Evolutionary conservation across 805 yeast species (phyloP), one percentile per base, ranked within the genome.

Genomic region (Wickerhamomyces mucosus): DNA sequence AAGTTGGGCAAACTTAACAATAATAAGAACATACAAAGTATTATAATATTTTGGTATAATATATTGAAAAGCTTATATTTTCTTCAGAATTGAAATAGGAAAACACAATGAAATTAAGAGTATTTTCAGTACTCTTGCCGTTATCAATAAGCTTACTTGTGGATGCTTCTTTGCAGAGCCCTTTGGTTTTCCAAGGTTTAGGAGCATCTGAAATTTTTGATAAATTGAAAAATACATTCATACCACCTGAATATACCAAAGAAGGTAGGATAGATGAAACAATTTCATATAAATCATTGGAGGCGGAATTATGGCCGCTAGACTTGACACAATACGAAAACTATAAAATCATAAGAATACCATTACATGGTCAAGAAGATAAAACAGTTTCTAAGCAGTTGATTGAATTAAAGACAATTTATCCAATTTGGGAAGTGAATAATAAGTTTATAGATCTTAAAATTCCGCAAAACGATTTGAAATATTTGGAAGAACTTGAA

Each of bases 361-460:
- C 21, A 4, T 21, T 30, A 20, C 27, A 21, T 12, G 29, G 25
- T 3, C 26, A 23, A 23, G 6, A 15, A 4, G 12, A 15, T 5
- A 23, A 14, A 23, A 23, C 15, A 5, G 33, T 25, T n/a, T 32
- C 30, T 5, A 21, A 15, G 8, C 33, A 34, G 1, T 8, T 28
- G 1, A 7, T 43, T 3, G n/a, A 15, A 18, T 28, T 43, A 24
- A 32, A 37, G 25, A 32, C 17, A 11, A 27, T 34, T 3, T 46
- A 40, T 16, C 59, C 58, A 26, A 47, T 65, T 4, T 79, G 88
- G 88, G 72, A 66, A n/a, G 39, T 51, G 1, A 63, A 59, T 33
- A 17, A 41, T 2, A 49, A 57, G 7, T 74, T 67, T 21, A 55
- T 72, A 12, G 84, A 77, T 48, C 36, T 75, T 6, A 43, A 50